Evolutionary conservation across 2,329 filamentous ascomycete genomes (phyloP).

Genomic region (Talaromyces sp.): DNA sequence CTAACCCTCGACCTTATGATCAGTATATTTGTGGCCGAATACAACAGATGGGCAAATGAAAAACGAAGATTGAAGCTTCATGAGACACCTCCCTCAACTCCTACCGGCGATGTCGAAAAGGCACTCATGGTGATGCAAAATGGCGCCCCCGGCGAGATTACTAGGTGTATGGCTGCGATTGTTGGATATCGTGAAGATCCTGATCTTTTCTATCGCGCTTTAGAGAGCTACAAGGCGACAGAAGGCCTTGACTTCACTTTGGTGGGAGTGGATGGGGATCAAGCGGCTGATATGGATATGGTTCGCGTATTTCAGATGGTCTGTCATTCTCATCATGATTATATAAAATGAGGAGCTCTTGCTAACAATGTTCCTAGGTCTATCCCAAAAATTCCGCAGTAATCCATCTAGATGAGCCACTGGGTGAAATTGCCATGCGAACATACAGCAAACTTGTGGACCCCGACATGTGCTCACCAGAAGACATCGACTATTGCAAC

Average conservation of each 20-base stretch:
- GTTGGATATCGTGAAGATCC: constrained; percentile 35
- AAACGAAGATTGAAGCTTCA: constrained; percentile 23
- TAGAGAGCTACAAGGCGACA: constrained; percentile 29
- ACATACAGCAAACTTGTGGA: constrained; percentile 14
- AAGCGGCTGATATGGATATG: constrained; percentile 30
- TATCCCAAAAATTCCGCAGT: constrained; percentile 24
- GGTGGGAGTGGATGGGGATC: constrained; percentile 31
- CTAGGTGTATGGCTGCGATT: constrained; percentile 28
- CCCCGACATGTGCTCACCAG: constrained; percentile 1
- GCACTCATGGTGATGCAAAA: constrained; percentile 18
- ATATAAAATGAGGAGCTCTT: not conserved
- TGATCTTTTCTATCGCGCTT: constrained; percentile 26
- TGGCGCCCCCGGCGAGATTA: constrained; percentile 3
- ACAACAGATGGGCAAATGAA: constrained; percentile 28
- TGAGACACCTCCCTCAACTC: constrained; percentile 12
- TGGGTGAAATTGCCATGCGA: constrained; percentile 27
- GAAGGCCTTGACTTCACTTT: constrained; percentile 27
- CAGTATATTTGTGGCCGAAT: constrained; percentile 29
- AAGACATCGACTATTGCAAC: constrained; percentile 19
- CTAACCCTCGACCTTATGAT: constrained; percentile 28
- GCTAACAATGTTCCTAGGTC: constrained; percentile 18
- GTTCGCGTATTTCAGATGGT: constrained; percentile 25
- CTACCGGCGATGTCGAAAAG: constrained; percentile 15
- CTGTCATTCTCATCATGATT: not conserved
- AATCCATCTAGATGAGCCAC: constrained; percentile 27